These are phyloP conservation scores for Strobilomyces confusus DNA, from an alignment of 768 basidiomycete species.

Conservation along the genomic window DNA sequence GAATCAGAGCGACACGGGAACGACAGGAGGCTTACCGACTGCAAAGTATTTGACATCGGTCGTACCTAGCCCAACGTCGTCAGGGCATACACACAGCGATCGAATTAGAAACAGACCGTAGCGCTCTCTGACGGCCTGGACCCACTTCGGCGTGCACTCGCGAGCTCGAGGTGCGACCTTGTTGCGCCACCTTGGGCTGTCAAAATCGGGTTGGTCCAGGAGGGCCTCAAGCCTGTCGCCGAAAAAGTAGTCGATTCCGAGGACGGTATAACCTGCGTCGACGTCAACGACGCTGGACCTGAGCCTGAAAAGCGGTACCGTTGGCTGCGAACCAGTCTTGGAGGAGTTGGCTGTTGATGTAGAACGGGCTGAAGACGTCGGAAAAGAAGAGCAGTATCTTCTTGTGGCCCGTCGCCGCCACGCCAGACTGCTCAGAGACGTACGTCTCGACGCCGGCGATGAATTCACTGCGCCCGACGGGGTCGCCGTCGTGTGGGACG, in stretches of 20 bases:
- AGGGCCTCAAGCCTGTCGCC: conserved; percentile 49
- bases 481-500: conserved; percentile 49
- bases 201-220: conserved; percentile 34
- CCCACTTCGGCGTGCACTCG: conserved; percentile 46
- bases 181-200: conserved; percentile 41
- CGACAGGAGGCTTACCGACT: conserved; percentile 33
- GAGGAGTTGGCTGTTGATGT: conserved; percentile 50
- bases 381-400: conserved; percentile 55
- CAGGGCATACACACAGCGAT: conserved; percentile 7
- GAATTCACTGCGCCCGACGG: conserved; percentile 35
- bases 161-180: conserved; percentile 34
- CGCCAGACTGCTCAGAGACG: conserved; percentile 38
- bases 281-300: neutral
- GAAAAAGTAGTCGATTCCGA: conserved; percentile 53
- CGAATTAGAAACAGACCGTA: conserved; percentile 37
- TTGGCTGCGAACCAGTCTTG: conserved; percentile 63
- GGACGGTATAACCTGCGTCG: neutral
- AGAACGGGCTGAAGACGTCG: conserved; percentile 60
- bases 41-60: conserved; percentile 40
- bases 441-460: conserved; percentile 48
- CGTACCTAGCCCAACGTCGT: conserved; percentile 9
- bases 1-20: neutral
- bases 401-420: conserved; percentile 16
- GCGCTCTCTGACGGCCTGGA: conserved; percentile 43
- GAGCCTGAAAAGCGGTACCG: conserved; percentile 33